phyloP scores from a whole-genome alignment of 2,329 filamentous ascomycete genomes.

The Curvularia lunata region DNA sequence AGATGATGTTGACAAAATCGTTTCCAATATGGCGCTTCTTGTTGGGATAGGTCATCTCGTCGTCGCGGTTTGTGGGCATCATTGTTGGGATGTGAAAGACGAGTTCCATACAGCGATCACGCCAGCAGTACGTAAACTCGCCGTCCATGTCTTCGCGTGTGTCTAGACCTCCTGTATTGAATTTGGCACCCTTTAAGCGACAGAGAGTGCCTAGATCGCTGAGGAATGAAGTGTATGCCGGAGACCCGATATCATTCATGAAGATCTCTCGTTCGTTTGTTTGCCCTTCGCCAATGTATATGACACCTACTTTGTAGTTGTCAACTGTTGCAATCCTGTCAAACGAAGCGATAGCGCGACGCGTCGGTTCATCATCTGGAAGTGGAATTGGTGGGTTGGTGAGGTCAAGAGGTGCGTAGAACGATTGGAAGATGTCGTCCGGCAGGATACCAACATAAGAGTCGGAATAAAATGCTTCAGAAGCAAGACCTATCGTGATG shows the following conservation, averaged over 20 bases:
- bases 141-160: slow-evolving; percentile 79
- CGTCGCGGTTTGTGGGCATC: slow-evolving; percentile 87
- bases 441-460: slow-evolving; percentile 70
- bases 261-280: slow-evolving; percentile 83
- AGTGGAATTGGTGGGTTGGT: slow-evolving; percentile 72
- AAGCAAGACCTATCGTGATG: slow-evolving; percentile 48
- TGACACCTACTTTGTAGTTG: slow-evolving; percentile 91
- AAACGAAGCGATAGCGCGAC: slow-evolving; percentile 78
- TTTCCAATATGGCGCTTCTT: slow-evolving; percentile 98
- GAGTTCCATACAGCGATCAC: slow-evolving; percentile 91
- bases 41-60: slow-evolving; percentile 72
- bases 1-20: slow-evolving; percentile 97
- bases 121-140: slow-evolving; percentile 89
- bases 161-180: slow-evolving; percentile 93
- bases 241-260: slow-evolving; percentile 82
- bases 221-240: slow-evolving; percentile 86
- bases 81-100: slow-evolving; percentile 96
- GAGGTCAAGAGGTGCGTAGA: slow-evolving; percentile 62
- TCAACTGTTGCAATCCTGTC: slow-evolving; percentile 90
- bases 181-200: slow-evolving; percentile 78
- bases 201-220: slow-evolving; percentile 82
- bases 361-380: slow-evolving; percentile 71
- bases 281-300: slow-evolving; percentile 91
- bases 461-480: slow-evolving; percentile 53
- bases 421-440: slow-evolving; percentile 73